phyloP scores from a whole-genome alignment of 352 stramenopile genomes.

The Phytophthora citricola region DNA sequence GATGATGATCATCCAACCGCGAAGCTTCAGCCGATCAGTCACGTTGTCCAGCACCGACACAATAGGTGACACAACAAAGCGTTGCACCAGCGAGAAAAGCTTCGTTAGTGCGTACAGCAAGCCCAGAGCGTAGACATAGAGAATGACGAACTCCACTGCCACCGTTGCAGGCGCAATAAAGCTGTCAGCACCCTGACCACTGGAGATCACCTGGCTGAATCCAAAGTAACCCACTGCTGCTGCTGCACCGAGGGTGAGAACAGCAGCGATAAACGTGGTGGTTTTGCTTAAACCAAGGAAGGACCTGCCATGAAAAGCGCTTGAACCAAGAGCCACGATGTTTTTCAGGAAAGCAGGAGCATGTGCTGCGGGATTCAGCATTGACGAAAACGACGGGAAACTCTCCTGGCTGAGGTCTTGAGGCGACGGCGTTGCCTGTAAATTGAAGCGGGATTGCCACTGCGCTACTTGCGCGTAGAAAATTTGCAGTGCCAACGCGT shows the following conservation, averaged over 20 bases:
- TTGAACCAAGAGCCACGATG: not conserved
- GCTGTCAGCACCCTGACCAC: not conserved
- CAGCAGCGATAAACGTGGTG: conserved; percentile 4
- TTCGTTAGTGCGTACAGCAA: conserved; percentile 54
- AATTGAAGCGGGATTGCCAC: conserved; percentile 74
- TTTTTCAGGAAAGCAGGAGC: conserved; percentile 45
- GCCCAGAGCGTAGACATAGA: conserved; percentile 68
- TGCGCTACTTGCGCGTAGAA: conserved; percentile 65
- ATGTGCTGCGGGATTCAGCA: conserved; percentile 64
- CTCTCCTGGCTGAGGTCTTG: conserved; percentile 38
- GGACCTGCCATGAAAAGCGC: conserved; percentile 11
- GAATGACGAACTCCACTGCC: conserved; percentile 38
- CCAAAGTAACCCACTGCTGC: conserved; percentile 22
- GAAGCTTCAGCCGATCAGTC: conserved; percentile 38
- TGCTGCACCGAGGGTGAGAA: conserved; percentile 16
- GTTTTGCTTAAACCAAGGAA: conserved; percentile 18
- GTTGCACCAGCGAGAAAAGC: conserved; percentile 45
- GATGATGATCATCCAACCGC: conserved; percentile 59
- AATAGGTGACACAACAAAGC: conserved; percentile 44
- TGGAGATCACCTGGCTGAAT: conserved; percentile 19
- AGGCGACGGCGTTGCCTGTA: conserved; percentile 37
- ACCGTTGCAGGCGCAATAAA: conserved; percentile 9
- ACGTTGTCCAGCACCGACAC: conserved; percentile 34
- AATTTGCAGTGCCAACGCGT: conserved; percentile 67
- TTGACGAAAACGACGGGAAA: conserved; percentile 64